A percentile compares a stretch with the other conserved stretches of the same genome.
Evolutionary conservation across 345 rosid genomes (phyloP).

Genomic region (Stellera chamaejasme): DNA sequence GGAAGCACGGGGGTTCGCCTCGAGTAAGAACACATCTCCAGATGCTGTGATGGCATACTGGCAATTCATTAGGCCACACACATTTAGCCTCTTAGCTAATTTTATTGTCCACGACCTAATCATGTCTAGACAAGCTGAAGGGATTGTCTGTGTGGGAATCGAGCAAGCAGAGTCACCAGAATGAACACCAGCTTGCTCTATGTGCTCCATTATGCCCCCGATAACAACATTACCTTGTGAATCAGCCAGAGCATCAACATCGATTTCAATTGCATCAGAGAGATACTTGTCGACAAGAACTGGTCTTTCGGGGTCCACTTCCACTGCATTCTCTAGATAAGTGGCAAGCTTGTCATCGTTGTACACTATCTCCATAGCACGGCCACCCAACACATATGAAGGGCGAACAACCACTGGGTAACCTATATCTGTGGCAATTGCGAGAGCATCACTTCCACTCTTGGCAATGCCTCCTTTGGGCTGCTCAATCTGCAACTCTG

Average conservation of each 20-base stretch:
- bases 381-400: conserved; percentile 92
- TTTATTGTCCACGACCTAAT: conserved; percentile 75
- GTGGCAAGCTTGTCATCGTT: conserved; percentile 65
- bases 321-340: conserved; percentile 82
- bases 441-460: conserved; percentile 77
- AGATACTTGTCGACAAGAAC: conserved; percentile 85
- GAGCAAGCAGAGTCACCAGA: conserved; percentile 98
- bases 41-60: conserved; percentile 80
- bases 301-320: conserved; percentile 93
- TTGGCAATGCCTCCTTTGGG: conserved; percentile 98
- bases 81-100: conserved; percentile 69
- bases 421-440: conserved; percentile 74
- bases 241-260: conserved; percentile 85
- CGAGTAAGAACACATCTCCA: conserved; percentile 84
- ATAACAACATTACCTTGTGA: conserved; percentile 73
- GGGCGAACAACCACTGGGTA: conserved; percentile 96
- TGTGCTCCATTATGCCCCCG: conserved; percentile 98
- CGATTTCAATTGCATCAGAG: conserved; percentile 88
- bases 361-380: conserved; percentile 94
- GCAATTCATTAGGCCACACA: conserved; percentile 96
- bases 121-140: conserved; percentile 62
- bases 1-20: conserved; percentile 98
- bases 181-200: conserved; percentile 97
- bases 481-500: conserved; percentile 77
- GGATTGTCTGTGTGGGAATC: conserved; percentile 76